Base-by-base conservation (phyloP, 1,284 basidiomycete species). In the Volvariella volvacea region DNA sequence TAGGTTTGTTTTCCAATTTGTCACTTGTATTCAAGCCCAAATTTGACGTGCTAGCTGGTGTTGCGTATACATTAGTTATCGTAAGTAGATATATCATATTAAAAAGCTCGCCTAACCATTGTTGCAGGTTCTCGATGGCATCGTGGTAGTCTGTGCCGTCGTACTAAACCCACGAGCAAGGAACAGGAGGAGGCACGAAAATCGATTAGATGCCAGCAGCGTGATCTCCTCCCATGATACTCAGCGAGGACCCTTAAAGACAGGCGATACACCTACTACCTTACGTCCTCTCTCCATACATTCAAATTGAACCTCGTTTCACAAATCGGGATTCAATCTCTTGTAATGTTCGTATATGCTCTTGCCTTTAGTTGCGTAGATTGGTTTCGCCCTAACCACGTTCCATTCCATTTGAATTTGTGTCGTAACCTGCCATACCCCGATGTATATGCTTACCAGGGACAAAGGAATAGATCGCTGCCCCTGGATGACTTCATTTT, bases 1-100 rank as follows among this genome's bases (percentile, higher is more conserved):
- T 36, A 36, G 34, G n/a, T 2, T 60, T 91, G 8, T 89, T 89
- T 61, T 78, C 73, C 38, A 71, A 79, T 50, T 63, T 88, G 6
- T 87, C 84, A 17, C 70, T 91, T 25, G 75, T 72, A 16, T 89
- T 90, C 67, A 79, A 84, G 52, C 55, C 62, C 4, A 55, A 73
- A 4, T 81, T 91, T 51, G 84, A 91, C 58, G 60, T 73, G 15
- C 66, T 86, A 25, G 86, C 83, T 0, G 76, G 73, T 8, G 67
- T 85, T 15, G 67, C 74, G 31, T 88, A 83, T 51, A 64, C 71
- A 2, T 57, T 78, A 21, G 78, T 86, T 22, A 65, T 81, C 33
- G 79, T 85, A 41, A 48, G 67, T 36, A n/a, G 6, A 6, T 6
- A 6, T 20, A 8, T n/a, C n/a, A 36, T 6, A 7, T 36, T 15